Conservation (phyloP, 169 alveolate genomes). For the Cryptosporidium tyzzeri region DNA sequence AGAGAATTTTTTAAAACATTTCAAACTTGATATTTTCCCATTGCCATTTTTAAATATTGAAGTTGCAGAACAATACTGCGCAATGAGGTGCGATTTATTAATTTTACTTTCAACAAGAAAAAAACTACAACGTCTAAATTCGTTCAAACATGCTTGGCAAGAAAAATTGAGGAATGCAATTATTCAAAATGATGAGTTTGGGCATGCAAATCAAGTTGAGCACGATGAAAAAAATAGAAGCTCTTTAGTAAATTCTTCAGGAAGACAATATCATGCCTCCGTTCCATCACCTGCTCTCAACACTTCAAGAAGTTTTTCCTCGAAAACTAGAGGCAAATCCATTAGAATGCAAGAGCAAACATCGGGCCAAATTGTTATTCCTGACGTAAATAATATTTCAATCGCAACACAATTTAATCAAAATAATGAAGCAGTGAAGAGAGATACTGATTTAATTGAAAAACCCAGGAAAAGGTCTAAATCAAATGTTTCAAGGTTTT, state of each 20-base stretch:
- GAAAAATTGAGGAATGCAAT: conserved; percentile 55
- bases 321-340: conserved; percentile 39
- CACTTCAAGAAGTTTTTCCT: conserved; percentile 8
- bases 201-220: not conserved
- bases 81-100: conserved; percentile 57
- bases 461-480: conserved; percentile 58
- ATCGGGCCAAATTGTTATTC: not conserved
- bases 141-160: conserved; percentile 73
- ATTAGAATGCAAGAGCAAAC: conserved; percentile 41
- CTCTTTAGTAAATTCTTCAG: conserved; percentile 1
- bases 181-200: conserved; percentile 47
- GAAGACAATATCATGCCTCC: conserved; percentile 13
- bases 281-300: conserved; percentile 22
- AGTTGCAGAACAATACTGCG: conserved; percentile 60
- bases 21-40: conserved; percentile 60
- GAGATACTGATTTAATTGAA: conserved; percentile 41
- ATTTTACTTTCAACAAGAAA: conserved; percentile 60
- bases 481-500: conserved; percentile 16
- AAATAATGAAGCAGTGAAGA: not conserved
- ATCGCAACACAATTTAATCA: conserved; percentile 7
- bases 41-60: conserved; percentile 32
- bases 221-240: conserved; percentile 39
- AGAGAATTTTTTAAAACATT: conserved; percentile 50
- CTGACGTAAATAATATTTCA: not conserved
- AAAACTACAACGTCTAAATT: conserved; percentile 49